Evolutionary conservation across 2,329 filamentous ascomycete genomes (phyloP).

Genomic region (Nemania serpens): DNA sequence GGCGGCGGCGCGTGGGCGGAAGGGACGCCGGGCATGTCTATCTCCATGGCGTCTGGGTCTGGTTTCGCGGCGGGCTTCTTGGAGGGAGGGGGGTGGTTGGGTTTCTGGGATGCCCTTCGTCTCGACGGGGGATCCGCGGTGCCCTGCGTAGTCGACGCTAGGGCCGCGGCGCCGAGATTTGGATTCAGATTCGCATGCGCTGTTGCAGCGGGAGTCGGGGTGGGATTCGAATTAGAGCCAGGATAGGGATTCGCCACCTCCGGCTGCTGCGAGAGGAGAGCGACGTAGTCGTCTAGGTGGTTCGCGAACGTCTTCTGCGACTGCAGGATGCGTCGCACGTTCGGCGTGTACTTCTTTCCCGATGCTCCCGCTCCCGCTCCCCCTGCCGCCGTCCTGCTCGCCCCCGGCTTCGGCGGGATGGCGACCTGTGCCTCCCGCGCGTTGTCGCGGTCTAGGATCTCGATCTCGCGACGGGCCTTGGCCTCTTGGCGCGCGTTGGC

Average conservation of each 20-base stretch:
- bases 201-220: background rate
- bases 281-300: constrained; percentile 79
- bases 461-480: constrained; percentile 79
- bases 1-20: constrained; percentile 11
- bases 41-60: background rate
- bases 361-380: constrained; percentile 33
- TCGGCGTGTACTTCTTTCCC: constrained; percentile 64
- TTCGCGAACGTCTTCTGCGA: constrained; percentile 85
- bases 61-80: constrained; percentile 3
- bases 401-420: constrained; percentile 61
- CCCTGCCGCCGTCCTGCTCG: constrained; percentile 19
- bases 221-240: background rate
- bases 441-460: constrained; percentile 81
- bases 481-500: constrained; percentile 81
- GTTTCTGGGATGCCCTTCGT: too few species aligned
- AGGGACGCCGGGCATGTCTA: constrained; percentile 49
- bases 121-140: too few species aligned
- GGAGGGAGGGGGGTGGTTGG: background rate
- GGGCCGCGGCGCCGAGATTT: too few species aligned
- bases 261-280: constrained; percentile 45
- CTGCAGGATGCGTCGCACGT: constrained; percentile 76
- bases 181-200: background rate
- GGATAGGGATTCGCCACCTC: constrained; percentile 17
- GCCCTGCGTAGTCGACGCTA: too few species aligned
- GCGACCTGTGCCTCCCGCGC: constrained; percentile 73